phyloP scores from a whole-genome alignment of 2,329 filamentous ascomycete genomes.

The Cadophora sp. region DNA sequence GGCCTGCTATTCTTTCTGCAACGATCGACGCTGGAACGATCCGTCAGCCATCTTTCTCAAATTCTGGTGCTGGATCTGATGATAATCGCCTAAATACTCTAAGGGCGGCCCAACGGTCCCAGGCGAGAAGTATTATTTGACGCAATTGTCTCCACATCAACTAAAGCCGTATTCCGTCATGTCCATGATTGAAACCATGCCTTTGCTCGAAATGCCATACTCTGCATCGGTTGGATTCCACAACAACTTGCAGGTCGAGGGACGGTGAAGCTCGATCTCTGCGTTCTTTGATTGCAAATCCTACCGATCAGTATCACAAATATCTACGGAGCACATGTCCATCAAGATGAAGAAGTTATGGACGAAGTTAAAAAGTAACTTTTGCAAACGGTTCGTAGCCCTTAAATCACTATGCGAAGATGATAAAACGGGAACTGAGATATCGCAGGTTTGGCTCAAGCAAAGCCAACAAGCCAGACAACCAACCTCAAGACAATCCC shows the following conservation, averaged over 20 bases:
- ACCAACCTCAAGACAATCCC: no score
- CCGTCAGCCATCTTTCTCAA: background rate
- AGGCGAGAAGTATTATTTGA: background rate
- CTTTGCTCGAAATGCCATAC: no score
- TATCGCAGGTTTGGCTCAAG: background rate
- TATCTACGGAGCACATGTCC: background rate
- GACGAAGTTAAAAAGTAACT: background rate
- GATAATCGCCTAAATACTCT: no score
- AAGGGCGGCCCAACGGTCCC: background rate
- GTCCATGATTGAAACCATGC: background rate
- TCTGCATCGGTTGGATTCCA: background rate
- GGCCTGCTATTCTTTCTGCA: background rate
- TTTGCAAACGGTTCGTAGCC: background rate
- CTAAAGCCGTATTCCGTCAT: background rate
- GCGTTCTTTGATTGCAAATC: background rate
- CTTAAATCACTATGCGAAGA: background rate
- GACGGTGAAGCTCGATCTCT: background rate
- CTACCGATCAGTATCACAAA: background rate
- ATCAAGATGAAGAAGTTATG: conserved; percentile 8
- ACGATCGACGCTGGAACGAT: background rate
- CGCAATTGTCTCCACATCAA: background rate
- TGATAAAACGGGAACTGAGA: background rate
- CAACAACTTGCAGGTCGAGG: background rate
- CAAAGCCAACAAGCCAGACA: background rate
- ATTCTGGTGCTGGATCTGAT: no score